Evolutionary conservation across 345 rosid species (phyloP).

Genomic region (Gossypium ekmanianum): DNA sequence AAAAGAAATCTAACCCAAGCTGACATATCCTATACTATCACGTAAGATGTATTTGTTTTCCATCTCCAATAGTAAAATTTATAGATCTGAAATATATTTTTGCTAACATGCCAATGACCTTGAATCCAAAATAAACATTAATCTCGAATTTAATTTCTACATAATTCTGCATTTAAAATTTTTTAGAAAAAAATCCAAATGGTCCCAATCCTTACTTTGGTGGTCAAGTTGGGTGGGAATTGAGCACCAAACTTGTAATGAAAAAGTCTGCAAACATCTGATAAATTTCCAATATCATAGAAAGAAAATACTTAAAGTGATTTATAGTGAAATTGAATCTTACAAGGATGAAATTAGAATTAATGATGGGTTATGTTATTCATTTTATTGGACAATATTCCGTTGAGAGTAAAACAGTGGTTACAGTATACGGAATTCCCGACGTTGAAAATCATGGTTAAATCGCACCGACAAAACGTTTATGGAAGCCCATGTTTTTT

Average conservation of each 20-base stretch:
- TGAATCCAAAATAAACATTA: too few species aligned
- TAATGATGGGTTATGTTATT: too few species aligned
- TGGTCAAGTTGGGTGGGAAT: background rate
- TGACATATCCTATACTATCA: background rate
- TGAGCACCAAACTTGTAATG: background rate
- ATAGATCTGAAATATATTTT: background rate
- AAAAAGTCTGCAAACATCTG: constrained; percentile 12
- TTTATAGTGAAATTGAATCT: too few species aligned
- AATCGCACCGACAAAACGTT: background rate
- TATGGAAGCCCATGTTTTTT: background rate
- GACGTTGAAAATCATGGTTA: background rate
- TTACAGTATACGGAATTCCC: too few species aligned
- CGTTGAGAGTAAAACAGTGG: too few species aligned
- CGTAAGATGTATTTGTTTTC: background rate
- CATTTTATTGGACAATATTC: too few species aligned
- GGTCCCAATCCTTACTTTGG: background rate
- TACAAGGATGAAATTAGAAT: too few species aligned
- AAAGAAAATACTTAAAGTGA: too few species aligned
- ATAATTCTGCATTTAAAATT: too few species aligned
- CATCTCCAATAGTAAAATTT: background rate
- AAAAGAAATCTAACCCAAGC: too few species aligned
- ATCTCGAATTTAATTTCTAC: too few species aligned
- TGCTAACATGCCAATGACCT: background rate
- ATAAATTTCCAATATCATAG: constrained; percentile 25
- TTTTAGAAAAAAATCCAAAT: background rate